phyloP scores from a whole-genome alignment of 176 grass and related monocot genomes.

The Pharus latifolius region DNA sequence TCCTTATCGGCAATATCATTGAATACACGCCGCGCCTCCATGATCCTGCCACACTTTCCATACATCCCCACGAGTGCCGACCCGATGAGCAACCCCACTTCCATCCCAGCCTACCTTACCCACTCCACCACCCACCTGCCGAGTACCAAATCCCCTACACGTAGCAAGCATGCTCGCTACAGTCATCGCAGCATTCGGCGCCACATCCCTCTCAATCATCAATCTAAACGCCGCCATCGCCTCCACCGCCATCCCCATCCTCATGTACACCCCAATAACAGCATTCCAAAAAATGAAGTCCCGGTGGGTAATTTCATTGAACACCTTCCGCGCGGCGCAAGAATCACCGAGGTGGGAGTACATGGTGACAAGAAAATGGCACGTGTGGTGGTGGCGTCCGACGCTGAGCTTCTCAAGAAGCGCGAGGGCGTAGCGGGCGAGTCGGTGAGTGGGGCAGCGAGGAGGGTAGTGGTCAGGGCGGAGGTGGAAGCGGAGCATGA shows the following conservation, averaged over 20 bases:
- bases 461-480: constrained; percentile 23
- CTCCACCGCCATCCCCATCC: neutral
- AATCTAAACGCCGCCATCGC: neutral
- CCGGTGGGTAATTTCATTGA: constrained; percentile 22
- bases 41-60: constrained; percentile 57
- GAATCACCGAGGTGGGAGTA: constrained; percentile 11
- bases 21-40: constrained; percentile 44
- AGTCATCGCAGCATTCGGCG: constrained; percentile 12
- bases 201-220: neutral
- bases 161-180: constrained; percentile 22
- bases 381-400: constrained; percentile 9
- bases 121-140: constrained; percentile 50
- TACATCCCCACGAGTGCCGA: constrained; percentile 68
- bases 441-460: neutral
- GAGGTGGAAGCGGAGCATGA: constrained; percentile 20
- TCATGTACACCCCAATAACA: constrained; percentile 17
- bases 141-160: constrained; percentile 33
- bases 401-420: constrained; percentile 21
- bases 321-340: constrained; percentile 15
- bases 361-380: constrained; percentile 29
- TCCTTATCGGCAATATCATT: constrained; percentile 42
- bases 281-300: constrained; percentile 38
- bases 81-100: constrained; percentile 25
- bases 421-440: constrained; percentile 16
- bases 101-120: constrained; percentile 13